phyloP scores from a whole-genome alignment of 257 asterid genomes.

The Solanum pinnatisectum region DNA sequence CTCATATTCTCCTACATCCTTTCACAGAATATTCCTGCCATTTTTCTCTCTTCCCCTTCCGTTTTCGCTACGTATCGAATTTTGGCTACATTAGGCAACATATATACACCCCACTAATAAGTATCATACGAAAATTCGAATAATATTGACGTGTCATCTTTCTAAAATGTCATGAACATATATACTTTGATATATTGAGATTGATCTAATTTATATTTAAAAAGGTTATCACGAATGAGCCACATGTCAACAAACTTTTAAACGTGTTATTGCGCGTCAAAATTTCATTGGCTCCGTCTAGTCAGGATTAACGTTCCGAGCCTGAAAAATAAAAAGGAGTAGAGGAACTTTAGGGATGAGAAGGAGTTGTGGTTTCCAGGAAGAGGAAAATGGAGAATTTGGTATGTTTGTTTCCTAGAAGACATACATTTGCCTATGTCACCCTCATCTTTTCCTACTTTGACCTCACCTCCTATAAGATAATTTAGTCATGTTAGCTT shows the following conservation, averaged over 20 bases:
- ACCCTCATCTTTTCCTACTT: not conserved
- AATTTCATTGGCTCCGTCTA: not conserved
- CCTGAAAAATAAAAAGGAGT: not conserved
- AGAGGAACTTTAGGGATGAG: constrained; percentile 12
- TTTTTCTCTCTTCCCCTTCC: not conserved
- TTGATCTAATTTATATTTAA: not conserved
- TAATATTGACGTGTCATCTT: not conserved
- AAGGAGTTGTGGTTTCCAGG: constrained; percentile 5
- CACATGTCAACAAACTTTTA: not conserved
- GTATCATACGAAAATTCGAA: not conserved
- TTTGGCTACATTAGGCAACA: not conserved
- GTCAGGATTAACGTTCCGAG: not conserved
- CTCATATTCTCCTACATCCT: not conserved
- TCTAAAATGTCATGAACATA: not conserved
- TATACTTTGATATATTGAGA: not conserved
- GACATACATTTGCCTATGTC: constrained; percentile 19
- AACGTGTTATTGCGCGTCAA: not conserved
- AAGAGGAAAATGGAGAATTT: constrained; percentile 1
- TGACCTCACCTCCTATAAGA: not conserved
- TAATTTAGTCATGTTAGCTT: not conserved
- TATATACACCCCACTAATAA: no score
- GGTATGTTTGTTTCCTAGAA: constrained; percentile 31
- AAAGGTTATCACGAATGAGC: not conserved
- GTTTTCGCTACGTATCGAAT: not conserved
- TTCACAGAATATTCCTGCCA: not conserved